Percentiles rank a stretch among this genome's conserved stretches.
Evolutionary conservation across 371 early-diverging fungal genomes (phyloP).

Genomic region (Mucor lusitanicus): DNA sequence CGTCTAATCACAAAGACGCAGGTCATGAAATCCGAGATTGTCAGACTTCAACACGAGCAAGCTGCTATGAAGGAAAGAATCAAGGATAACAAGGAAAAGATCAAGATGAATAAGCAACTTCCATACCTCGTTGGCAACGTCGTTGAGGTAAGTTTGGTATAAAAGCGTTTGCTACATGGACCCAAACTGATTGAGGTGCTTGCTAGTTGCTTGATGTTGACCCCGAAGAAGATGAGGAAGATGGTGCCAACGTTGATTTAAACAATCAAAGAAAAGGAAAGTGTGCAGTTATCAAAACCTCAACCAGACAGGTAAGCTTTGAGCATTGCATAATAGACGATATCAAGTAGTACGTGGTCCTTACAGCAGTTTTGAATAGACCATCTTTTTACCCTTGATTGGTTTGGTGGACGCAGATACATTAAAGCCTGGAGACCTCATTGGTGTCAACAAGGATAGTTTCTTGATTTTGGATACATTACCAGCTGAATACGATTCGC

Average conservation of each 20-base stretch:
- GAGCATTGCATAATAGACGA: not conserved
- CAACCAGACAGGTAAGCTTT: slow-evolving; percentile 84
- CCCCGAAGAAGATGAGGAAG: slow-evolving; percentile 83
- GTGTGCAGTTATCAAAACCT: slow-evolving; percentile 98
- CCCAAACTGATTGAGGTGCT: not conserved
- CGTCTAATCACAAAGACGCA: slow-evolving; percentile 16
- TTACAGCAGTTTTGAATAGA: slow-evolving; percentile 46
- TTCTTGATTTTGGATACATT: slow-evolving; percentile 98
- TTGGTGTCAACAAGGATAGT: slow-evolving; percentile 99
- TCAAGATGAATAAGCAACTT: slow-evolving; percentile 98
- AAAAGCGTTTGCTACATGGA: not conserved
- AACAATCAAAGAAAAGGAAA: slow-evolving; percentile 94
- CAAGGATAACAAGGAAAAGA: slow-evolving; percentile 99
- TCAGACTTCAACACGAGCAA: slow-evolving; percentile 90
- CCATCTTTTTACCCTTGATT: slow-evolving; percentile 96
- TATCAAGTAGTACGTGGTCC: not conserved
- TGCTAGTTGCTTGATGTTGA: slow-evolving; percentile 88
- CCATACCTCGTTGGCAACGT: slow-evolving; percentile 99
- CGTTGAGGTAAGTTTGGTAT: slow-evolving; percentile 81
- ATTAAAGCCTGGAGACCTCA: slow-evolving; percentile 97
- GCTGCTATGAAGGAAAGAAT: slow-evolving; percentile 89
- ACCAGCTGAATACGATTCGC: slow-evolving; percentile 98
- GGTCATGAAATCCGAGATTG: slow-evolving; percentile 91
- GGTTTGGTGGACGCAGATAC: slow-evolving; percentile 95
- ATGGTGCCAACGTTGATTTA: slow-evolving; percentile 93